Base-by-base conservation (phyloP, 2,329 filamentous ascomycete species). In the Hypoxylon sp. region DNA sequence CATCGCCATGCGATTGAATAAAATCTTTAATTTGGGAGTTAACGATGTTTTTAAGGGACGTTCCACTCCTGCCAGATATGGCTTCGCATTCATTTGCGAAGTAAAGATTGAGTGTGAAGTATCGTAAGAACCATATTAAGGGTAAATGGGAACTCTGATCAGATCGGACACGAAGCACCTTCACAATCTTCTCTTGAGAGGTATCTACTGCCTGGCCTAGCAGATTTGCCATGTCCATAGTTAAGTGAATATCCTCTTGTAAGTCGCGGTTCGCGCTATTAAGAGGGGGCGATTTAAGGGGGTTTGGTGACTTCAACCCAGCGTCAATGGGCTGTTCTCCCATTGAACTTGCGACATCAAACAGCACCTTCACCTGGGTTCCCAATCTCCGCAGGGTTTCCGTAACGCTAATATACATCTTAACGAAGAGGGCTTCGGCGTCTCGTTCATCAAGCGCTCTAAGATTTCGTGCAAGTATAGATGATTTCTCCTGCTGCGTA, bases 341-440 rank as follows among this genome's bases (percentile, higher is more conserved):
- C 41, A 89, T 79, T 8, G 84, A 87, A 68, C 91, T 96, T 1
- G 92, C 94, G 13, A 96, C 89, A 70, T 99, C 94, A 7, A 99
- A 78, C n/a, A 99, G 74, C 7, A 97, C 86, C 70, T 99, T 99
- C 46, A 94, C 89, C 68, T 97, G 93, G 0, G 91, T 92, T 12
- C 90, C 91, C 5, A 97, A 75, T 64, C 94, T 82, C 48, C 94
- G 81, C 36, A 99, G 70, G 3, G 90, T 90, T 73, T 99, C 94
- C 3, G 93, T 88, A 6, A 97, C 87, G 23, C 89, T 86, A 12
- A 91, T 88, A 66, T 97, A 99, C 11, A 96, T 88, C 49, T 84
- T 89, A 20, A 85, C 78, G 9, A 97, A 80, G 62, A 97, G 82
- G 5, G 86, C 83, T 70, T 97, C 93, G 0, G 91, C 90, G 71